A percentile compares a stretch with the other conserved stretches of the same genome.
Evolutionary conservation across 2,329 filamentous ascomycete genomes (phyloP).

Genomic region (Cadophora sp.): DNA sequence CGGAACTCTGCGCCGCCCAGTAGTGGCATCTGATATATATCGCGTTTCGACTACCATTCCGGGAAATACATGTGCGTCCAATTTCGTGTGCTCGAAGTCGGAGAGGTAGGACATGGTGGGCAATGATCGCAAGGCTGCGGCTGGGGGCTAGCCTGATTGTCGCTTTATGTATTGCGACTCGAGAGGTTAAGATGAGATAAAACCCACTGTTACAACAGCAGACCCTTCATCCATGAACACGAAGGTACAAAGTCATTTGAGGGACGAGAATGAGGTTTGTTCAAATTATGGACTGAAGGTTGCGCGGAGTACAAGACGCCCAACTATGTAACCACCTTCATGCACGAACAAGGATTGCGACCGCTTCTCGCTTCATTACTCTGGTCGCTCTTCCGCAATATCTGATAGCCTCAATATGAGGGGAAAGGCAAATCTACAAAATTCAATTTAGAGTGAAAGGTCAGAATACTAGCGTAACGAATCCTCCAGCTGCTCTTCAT

Average conservation of each 20-base stretch:
- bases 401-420: too few species aligned
- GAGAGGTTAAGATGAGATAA: background rate
- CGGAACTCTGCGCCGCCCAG: background rate
- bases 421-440: too few species aligned
- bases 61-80: constrained; percentile 20
- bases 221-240: background rate
- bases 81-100: constrained; percentile 21
- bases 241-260: background rate
- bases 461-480: too few species aligned
- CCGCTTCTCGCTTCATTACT: background rate
- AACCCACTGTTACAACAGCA: background rate
- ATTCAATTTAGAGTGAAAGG: too few species aligned
- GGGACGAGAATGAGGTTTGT: background rate
- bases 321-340: background rate
- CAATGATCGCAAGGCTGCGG: constrained; percentile 15
- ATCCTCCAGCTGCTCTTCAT: too few species aligned
- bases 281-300: background rate
- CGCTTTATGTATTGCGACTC: background rate
- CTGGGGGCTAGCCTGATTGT: background rate
- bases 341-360: background rate
- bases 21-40: constrained; percentile 9
- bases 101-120: constrained; percentile 20
- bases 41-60: constrained; percentile 7
- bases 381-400: too few species aligned
- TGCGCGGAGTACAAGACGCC: background rate